Evolutionary conservation across 768 basidiomycete genomes (phyloP), one percentile per base, ranked within the genome.

Genomic region (Floccularia luteovirens): DNA sequence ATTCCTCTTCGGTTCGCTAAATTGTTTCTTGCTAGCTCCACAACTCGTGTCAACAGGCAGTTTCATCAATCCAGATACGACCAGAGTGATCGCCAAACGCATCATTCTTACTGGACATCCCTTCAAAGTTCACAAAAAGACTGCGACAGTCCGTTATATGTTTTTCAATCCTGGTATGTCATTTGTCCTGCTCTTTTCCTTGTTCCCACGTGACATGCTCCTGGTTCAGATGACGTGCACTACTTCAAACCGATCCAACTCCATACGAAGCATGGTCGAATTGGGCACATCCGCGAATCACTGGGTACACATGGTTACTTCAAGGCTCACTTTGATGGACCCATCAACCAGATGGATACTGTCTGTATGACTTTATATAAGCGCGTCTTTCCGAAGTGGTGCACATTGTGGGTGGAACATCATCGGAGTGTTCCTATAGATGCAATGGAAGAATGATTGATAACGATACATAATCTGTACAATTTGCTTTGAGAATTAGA

Each of bases 301-400:
- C 79, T 99, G 13, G 94, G 94, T 34, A 98, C 92, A 22, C 94
- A 99, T 54, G 96, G 94, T 22, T 91, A 97, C 63, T 90, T 92
- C 74, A 98, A 98, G 68, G 93, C 91, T 13, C 77, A 89, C 58
- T 91, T 92, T 61, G 92, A 96, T 55, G 90, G 88, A 11, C 89
- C 86, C 16, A 80, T 97, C 50, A 84, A 75, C 54, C 90, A 92
- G 67, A 94, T 96, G 91, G 96, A 98, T 49, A 94, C 91, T 12
- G 76, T 97, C 41, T 96, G 92, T 59, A 85, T 98, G 84, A 80
- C 82, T 32, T 56, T 99, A 42, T 97, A 99, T 66, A 99, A 98
- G 64, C 73, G 96, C 30, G 82, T 92, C 42, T 97, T 77, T 61
- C 94, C 94, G 7, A 86, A 82, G 57, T 97, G 90, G 83, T 69